Conservation (phyloP, 2,329 filamentous ascomycete species). For the Aspergillus sp. region DNA sequence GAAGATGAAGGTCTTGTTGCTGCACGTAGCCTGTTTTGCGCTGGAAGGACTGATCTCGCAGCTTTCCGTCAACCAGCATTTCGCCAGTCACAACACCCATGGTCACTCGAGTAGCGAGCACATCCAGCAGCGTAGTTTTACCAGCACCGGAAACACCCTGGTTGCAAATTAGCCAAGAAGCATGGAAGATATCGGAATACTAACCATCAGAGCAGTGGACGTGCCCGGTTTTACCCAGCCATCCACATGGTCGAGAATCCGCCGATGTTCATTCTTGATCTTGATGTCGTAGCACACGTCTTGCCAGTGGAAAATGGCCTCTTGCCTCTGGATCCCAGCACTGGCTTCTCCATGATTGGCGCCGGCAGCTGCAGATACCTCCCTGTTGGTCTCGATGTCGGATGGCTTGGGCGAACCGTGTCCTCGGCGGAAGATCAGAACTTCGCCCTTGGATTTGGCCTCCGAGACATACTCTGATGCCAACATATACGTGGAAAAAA, state of each 20-base stretch:
- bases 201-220: conserved; percentile 73
- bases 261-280: conserved; percentile 66
- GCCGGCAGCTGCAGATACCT: conserved; percentile 18
- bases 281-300: conserved; percentile 74
- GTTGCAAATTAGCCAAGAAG: too few relatives aligned
- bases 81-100: conserved; percentile 84
- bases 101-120: conserved; percentile 72
- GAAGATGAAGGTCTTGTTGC: conserved; percentile 81
- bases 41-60: conserved; percentile 73
- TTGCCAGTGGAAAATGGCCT: conserved; percentile 76
- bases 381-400: conserved; percentile 19
- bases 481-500: conserved; percentile 53
- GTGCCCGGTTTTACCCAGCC: conserved; percentile 93
- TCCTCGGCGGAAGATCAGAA: conserved; percentile 65
- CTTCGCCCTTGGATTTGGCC: conserved; percentile 66
- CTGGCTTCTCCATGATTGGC: conserved; percentile 14
- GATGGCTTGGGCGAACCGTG: conserved; percentile 40
- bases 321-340: conserved; percentile 52
- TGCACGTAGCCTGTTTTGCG: conserved; percentile 88
- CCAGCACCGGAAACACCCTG: conserved; percentile 76
- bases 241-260: conserved; percentile 75
- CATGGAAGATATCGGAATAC: conserved; percentile 15
- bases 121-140: conserved; percentile 84
- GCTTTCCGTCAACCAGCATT: conserved; percentile 70
- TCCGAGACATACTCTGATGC: conserved; percentile 54